Conservation (phyloP, 768 basidiomycete genomes). For the Trametes gibbosa region DNA sequence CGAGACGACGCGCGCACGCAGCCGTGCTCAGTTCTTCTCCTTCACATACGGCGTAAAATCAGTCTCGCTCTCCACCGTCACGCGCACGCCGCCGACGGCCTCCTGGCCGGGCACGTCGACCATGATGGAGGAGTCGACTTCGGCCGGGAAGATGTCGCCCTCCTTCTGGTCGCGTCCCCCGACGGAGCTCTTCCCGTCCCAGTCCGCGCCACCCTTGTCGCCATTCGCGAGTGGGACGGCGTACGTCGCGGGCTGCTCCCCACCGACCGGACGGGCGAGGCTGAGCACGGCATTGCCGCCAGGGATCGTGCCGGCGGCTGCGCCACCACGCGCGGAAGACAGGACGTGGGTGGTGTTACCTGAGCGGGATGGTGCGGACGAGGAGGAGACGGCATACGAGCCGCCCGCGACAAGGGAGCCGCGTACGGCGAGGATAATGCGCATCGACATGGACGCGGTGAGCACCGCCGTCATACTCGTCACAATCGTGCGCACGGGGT, state of each 20-base stretch:
- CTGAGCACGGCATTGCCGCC: conserved; percentile 27
- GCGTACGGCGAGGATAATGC: conserved; percentile 80
- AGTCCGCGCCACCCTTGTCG: conserved; percentile 27
- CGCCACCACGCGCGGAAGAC: conserved; percentile 23
- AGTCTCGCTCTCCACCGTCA: conserved; percentile 34
- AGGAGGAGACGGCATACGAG: conserved; percentile 47
- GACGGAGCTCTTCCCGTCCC: conserved; percentile 31
- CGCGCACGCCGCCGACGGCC: conserved; percentile 22
- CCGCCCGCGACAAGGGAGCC: conserved; percentile 74
- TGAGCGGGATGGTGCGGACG: conserved; percentile 25
- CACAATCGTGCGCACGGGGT: conserved; percentile 80
- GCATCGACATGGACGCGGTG: conserved; percentile 84
- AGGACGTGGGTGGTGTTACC: conserved; percentile 31
- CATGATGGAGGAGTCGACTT: conserved; percentile 9
- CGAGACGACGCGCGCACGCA: background rate
- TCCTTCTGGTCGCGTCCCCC: conserved; percentile 30
- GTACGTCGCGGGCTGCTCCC: conserved; percentile 25
- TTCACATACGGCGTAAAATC: conserved; percentile 26
- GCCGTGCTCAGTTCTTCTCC: conserved; percentile 16
- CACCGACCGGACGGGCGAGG: conserved; percentile 21
- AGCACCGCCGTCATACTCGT: conserved; percentile 85
- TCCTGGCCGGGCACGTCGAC: background rate
- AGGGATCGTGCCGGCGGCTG: background rate
- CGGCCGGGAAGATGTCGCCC: conserved; percentile 20
- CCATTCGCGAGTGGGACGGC: conserved; percentile 32